Base-by-base conservation (phyloP, 306 rosid species). In the Parietaria judaica region DNA sequence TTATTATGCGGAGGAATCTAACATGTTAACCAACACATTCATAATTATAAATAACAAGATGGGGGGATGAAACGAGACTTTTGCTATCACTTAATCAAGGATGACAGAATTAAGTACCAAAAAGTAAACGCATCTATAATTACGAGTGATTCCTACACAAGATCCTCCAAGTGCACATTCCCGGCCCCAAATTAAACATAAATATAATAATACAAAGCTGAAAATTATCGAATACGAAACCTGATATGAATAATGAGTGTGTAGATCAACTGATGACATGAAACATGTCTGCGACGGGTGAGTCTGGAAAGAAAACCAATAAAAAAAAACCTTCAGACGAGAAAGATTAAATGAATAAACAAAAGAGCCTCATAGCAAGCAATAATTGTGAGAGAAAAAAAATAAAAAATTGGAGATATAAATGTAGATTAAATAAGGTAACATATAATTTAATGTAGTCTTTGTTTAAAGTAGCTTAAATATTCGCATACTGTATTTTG, bases 271-370 rank as follows among this genome's bases (percentile, higher is more conserved):
- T 0, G 99, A 89, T 61, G 99, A 94, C 99, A 94, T 89, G 78
- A 94, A 94, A 83, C 99, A 94, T 58, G 99, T 89, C 79, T 94
- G 99, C 7, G 97, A 82, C 6, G 99, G 99, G 74, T 94, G 99
- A 14, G 99, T 94, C 99, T 89, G 94, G 56, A 37, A 61, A 59
- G 38, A 61, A 68, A 65, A 75, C 38, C 23, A 38, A 64, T 47
- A 10, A 36, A 54, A 73, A 56, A 8, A 56, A n/a, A 14, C 47
- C 15, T 36, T 51, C 56, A 39, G 52, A 17, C 68, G 47, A 75
- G 66, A 75, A 60, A 74, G 48, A 64, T 35, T 49, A n/a, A 38
- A 45, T 49, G 52, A 54, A 39, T 12, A 38, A 11, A 12, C 34
- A 10, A 23, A n/a, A 66, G 6, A 37, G 31, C 39, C 16, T 3